phyloP scores from a whole-genome alignment of 352 stramenopile genomes.

The Phytophthora citricola region DNA sequence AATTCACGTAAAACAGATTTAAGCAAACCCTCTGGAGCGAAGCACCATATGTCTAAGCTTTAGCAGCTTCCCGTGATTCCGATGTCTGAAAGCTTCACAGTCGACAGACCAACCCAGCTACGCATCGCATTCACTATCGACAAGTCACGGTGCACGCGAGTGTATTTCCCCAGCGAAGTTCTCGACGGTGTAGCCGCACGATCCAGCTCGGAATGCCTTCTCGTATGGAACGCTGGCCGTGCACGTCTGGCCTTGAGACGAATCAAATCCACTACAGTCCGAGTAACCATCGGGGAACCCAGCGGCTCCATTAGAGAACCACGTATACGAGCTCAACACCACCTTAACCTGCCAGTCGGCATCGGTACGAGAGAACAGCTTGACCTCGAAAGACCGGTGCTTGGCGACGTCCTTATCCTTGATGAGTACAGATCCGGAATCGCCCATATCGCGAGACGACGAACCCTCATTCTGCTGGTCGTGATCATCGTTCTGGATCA shows the following conservation, averaged over 20 bases:
- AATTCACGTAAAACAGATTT: no score
- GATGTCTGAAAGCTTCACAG: slow-evolving; percentile 39
- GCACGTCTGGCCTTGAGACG: slow-evolving; percentile 41
- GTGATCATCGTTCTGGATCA: slow-evolving; percentile 81
- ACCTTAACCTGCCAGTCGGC: slow-evolving; percentile 73
- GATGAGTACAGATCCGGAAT: slow-evolving; percentile 62
- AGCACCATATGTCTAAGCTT: neutral
- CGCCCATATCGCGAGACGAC: slow-evolving; percentile 59
- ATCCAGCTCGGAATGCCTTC: slow-evolving; percentile 55
- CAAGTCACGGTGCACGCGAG: slow-evolving; percentile 72
- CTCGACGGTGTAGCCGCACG: slow-evolving; percentile 68
- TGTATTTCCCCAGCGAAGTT: slow-evolving; percentile 65
- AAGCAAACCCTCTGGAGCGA: neutral
- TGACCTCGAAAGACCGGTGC: slow-evolving; percentile 66
- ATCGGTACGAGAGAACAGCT: slow-evolving; percentile 60
- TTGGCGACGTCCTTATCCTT: slow-evolving; percentile 54
- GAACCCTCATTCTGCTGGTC: slow-evolving; percentile 71
- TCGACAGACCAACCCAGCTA: slow-evolving; percentile 49
- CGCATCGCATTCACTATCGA: slow-evolving; percentile 76
- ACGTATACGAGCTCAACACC: slow-evolving; percentile 76
- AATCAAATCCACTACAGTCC: slow-evolving; percentile 51
- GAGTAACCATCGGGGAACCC: slow-evolving; percentile 67
- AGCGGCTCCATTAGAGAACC: slow-evolving; percentile 47
- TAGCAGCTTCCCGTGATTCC: slow-evolving; percentile 52
- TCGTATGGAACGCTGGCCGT: slow-evolving; percentile 52